Conservation (phyloP, 2,329 filamentous ascomycete species). For the Akanthomyces lecanii region DNA sequence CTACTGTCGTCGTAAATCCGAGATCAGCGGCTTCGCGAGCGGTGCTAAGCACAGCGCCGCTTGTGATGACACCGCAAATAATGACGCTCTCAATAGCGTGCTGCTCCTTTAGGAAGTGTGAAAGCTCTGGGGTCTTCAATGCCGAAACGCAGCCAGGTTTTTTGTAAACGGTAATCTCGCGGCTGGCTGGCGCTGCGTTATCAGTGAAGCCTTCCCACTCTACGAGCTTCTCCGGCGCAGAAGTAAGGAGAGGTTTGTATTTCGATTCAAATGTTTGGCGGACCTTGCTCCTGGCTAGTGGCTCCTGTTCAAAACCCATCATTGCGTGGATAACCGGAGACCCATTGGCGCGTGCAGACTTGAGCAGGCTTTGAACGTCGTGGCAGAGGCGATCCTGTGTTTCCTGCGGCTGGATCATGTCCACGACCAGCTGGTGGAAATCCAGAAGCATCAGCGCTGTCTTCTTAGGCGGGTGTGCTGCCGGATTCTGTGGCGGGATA, state of each 20-base stretch:
- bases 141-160: conserved; percentile 3
- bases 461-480: too few relatives aligned
- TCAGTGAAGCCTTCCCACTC: background rate
- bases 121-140: background rate
- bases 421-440: too few relatives aligned
- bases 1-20: background rate
- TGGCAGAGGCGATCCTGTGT: background rate
- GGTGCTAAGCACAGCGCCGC: conserved; percentile 4
- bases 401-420: too few relatives aligned
- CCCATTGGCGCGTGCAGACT: background rate
- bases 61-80: background rate
- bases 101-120: background rate
- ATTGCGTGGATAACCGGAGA: conserved; percentile 2
- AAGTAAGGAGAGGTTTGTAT: background rate
- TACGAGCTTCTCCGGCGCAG: background rate
- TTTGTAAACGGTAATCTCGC: background rate
- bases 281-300: background rate
- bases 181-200: background rate
- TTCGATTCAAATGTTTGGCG: background rate
- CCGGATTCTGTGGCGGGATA: too few relatives aligned
- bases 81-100: background rate
- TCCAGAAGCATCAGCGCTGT: too few relatives aligned
- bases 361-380: background rate
- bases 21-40: conserved; percentile 8
- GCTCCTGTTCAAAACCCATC: background rate